These are phyloP conservation scores for Macaranga tanarius DNA, from an alignment of 441 rosid species.

Conservation along the genomic window DNA sequence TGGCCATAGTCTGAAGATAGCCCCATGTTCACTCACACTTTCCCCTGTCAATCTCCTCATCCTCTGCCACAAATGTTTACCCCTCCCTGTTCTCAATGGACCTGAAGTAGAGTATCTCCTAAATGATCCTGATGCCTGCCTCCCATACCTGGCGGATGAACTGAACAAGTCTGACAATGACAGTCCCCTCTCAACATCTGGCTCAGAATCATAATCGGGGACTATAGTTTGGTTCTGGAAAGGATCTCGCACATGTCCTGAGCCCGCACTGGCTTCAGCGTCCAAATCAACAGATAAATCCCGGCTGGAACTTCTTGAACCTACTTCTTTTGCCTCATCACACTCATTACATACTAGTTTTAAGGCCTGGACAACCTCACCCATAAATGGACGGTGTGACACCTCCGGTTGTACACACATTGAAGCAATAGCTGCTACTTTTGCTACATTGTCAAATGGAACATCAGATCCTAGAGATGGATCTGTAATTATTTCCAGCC, in stretches of 20 bases:
- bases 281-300: conserved; percentile 54
- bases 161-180: conserved; percentile 47
- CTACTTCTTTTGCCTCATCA: conserved; percentile 66
- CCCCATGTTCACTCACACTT: conserved; percentile 68
- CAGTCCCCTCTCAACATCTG: conserved; percentile 67
- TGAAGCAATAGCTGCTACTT: conserved; percentile 93
- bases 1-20: conserved; percentile 43
- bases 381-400: conserved; percentile 96
- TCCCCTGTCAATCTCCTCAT: conserved; percentile 61
- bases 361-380: conserved; percentile 95
- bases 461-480: conserved; percentile 61
- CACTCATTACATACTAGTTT: conserved; percentile 89
- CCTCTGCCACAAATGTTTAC: conserved; percentile 64
- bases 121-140: conserved; percentile 43
- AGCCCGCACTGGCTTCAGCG: conserved; percentile 42
- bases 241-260: conserved; percentile 43
- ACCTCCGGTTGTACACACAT: conserved; percentile 96
- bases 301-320: conserved; percentile 53
- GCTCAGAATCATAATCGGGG: conserved; percentile 56
- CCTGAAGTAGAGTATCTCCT: conserved; percentile 79
- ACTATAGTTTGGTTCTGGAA: conserved; percentile 34
- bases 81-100: conserved; percentile 51
- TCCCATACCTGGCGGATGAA: conserved; percentile 41
- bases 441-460: conserved; percentile 76
- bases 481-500: conserved; percentile 70